Evolutionary conservation across 345 rosid genomes (phyloP).

Genomic region (Gossypium longicalyx): DNA sequence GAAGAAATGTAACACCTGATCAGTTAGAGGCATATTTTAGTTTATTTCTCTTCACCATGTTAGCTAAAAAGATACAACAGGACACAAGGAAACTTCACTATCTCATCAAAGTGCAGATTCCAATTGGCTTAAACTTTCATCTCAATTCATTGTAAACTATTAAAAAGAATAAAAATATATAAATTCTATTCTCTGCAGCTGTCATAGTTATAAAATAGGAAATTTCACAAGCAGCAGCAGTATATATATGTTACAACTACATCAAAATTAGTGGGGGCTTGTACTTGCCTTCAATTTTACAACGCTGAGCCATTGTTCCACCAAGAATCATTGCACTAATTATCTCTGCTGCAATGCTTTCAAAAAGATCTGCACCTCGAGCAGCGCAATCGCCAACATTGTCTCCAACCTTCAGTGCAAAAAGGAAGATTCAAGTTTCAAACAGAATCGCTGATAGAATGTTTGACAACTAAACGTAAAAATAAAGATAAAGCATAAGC

Average conservation of each 20-base stretch:
- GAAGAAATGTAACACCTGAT: not conserved
- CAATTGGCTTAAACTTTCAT: not conserved
- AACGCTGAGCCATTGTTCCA: slow-evolving; percentile 93
- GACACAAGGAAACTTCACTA: not conserved
- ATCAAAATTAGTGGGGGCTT: not conserved
- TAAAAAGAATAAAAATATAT: not conserved
- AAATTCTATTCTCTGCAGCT: not conserved
- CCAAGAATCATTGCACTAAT: slow-evolving; percentile 99
- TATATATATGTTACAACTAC: not conserved
- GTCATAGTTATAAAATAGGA: not conserved
- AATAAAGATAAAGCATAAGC: not conserved
- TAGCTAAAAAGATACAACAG: not conserved
- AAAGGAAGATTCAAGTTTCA: not conserved
- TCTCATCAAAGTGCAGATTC: not conserved
- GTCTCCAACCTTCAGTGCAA: slow-evolving; percentile 71
- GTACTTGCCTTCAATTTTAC: slow-evolving; percentile 83
- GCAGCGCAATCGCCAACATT: slow-evolving; percentile 99
- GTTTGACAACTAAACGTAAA: not conserved
- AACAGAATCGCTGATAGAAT: not conserved
- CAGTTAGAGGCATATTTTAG: not conserved
- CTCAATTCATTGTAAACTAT: not conserved
- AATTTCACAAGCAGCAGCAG: not conserved
- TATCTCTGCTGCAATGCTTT: slow-evolving; percentile 99
- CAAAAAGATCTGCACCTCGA: slow-evolving; percentile 98
- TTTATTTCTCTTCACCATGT: not conserved